Evolutionary conservation across 2,329 filamentous ascomycete genomes (phyloP), one percentile per base, ranked within the genome.

Genomic region (Coleophoma cylindrospora): DNA sequence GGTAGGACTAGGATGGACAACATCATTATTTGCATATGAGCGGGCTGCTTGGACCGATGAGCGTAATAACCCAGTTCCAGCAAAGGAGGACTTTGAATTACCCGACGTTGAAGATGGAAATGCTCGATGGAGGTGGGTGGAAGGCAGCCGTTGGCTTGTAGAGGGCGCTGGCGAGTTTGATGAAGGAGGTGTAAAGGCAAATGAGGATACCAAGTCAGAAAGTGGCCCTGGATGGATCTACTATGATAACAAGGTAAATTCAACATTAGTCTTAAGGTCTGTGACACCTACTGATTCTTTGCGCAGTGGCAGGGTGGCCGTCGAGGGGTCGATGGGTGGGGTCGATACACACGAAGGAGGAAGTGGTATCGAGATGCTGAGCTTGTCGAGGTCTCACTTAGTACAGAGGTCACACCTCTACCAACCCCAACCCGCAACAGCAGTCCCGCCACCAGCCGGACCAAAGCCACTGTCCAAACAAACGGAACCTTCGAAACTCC

Each of bases 361-460:
- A 96, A 97, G 70, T 99, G 94, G 94, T 94, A 90, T 64, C 87
- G 94, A 37, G 94, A 97, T 64, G 94, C 94, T 10, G 94, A 99
- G 70, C 80, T 99, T 3, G 89, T 96, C 34, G 94, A 99, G 64
- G 72, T 86, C 8, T 58, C 61, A 65, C 69, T 38, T 63, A 72
- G 17, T 66, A 70, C 52, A 62, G 72, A 46, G 73, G 75, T 53
- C 65, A 72, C 32, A 69, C 73, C 45, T 63, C 70, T 27, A 68
- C 72, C 40, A 62, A 72, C 40, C 67, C 72, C 38, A 66, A 66
- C 54, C 66, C 52, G 50, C 7, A 49, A 47, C 61, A 58, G 56
- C 53, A 62, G 62, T 37, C 41, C 52, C 50, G 40, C 62, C 55
- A 33, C 61, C 57, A 19, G 47, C 8, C 37, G 38, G n/a, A 48